phyloP scores from a whole-genome alignment of 2,329 filamentous ascomycete genomes.

The Incumbomyces delicatus region DNA sequence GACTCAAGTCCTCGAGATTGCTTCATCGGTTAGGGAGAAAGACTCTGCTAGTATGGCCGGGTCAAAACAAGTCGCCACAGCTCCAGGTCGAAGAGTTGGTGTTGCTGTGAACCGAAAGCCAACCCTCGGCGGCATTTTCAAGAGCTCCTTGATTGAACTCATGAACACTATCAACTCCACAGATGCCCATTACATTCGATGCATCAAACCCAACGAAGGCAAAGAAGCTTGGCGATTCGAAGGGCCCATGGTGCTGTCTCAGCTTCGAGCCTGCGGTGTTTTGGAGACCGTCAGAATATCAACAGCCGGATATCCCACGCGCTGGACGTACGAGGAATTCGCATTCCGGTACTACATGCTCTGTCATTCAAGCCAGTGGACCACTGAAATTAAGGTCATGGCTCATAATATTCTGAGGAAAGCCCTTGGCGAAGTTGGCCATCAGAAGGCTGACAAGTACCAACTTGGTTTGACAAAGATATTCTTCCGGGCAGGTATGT shows the following conservation, averaged over 20 bases:
- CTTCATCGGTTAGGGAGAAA: constrained; percentile 80
- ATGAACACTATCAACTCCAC: constrained; percentile 98
- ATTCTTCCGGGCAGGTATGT: constrained; percentile 98
- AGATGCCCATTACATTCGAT: constrained; percentile 97
- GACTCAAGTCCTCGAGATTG: constrained; percentile 71
- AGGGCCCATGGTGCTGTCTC: constrained; percentile 95
- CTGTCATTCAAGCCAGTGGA: constrained; percentile 81
- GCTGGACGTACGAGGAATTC: constrained; percentile 99
- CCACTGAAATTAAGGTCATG: constrained; percentile 86
- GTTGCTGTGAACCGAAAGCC: constrained; percentile 93
- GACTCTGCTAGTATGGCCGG: constrained; percentile 54
- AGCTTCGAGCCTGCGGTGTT: constrained; percentile 95
- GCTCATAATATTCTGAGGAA: constrained; percentile 84
- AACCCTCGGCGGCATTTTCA: constrained; percentile 96
- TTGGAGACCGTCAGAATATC: constrained; percentile 96
- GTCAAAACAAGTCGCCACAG: constrained; percentile 60
- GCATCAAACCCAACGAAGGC: constrained; percentile 96
- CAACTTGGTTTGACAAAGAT: constrained; percentile 97
- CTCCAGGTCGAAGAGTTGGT: constrained; percentile 71
- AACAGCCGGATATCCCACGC: constrained; percentile 89
- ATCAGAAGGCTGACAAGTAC: constrained; percentile 78
- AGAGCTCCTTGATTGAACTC: constrained; percentile 92
- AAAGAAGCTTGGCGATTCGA: constrained; percentile 98
- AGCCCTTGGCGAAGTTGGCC: constrained; percentile 68
- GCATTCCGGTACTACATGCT: constrained; percentile 97